phyloP scores from a whole-genome alignment of 139 green algal species.

The Zygnema circumcarinatum region DNA sequence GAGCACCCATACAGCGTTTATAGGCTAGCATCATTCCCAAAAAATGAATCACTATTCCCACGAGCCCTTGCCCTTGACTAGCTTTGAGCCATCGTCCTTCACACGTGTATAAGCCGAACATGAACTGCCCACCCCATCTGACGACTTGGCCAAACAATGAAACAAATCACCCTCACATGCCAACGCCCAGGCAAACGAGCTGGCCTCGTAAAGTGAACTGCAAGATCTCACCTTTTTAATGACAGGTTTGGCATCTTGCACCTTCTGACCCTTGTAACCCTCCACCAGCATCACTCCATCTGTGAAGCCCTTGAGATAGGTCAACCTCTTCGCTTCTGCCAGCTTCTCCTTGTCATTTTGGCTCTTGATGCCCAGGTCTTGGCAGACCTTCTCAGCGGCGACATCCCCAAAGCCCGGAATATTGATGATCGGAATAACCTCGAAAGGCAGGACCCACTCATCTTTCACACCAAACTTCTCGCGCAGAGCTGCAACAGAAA shows the following conservation, averaged over 20 bases:
- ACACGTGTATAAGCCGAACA: too few species aligned
- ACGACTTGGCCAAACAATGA: too few species aligned
- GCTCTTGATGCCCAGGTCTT: slow-evolving; percentile 89
- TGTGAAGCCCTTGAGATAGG: slow-evolving; percentile 98
- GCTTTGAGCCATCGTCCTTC: too few species aligned
- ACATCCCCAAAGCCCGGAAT: slow-evolving; percentile 89
- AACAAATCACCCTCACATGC: too few species aligned
- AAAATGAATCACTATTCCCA: too few species aligned
- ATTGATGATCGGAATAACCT: slow-evolving; percentile 96
- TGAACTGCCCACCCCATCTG: too few species aligned
- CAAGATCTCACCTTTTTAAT: slow-evolving; percentile 78
- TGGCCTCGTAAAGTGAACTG: too few species aligned
- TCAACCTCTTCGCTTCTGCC: slow-evolving; percentile 89
- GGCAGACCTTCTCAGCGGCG: slow-evolving; percentile 82
- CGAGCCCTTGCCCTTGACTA: too few species aligned
- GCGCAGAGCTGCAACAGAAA: slow-evolving; percentile 72
- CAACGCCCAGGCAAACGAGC: too few species aligned
- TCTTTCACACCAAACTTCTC: slow-evolving; percentile 93
- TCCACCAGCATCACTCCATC: slow-evolving; percentile 93
- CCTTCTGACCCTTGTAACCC: slow-evolving; percentile 82
- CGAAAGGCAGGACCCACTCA: slow-evolving; percentile 94
- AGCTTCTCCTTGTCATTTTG: slow-evolving; percentile 97
- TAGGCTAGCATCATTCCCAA: too few species aligned
- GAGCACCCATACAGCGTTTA: too few species aligned
- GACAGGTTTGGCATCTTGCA: slow-evolving; percentile 86